Percentiles rank a stretch among this genome's conserved stretches.
Conservation (phyloP, 2,329 filamentous ascomycete species). For the Eurotiales sp. region DNA sequence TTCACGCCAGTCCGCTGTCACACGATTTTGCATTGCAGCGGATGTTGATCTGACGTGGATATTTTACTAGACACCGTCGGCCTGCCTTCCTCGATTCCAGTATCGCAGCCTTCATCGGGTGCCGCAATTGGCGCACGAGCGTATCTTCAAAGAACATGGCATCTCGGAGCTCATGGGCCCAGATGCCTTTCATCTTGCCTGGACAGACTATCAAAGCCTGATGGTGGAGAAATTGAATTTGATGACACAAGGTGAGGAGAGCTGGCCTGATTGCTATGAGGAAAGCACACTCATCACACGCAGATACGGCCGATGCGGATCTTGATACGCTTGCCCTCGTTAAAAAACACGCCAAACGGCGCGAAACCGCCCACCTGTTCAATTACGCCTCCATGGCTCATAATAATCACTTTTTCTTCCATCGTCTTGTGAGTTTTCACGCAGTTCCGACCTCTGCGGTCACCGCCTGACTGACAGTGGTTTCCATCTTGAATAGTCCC, state of each 20-base stretch:
- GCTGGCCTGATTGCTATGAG: too few relatives aligned
- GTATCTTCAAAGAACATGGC: conserved; percentile 47
- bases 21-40: too few relatives aligned
- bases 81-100: conserved; percentile 35
- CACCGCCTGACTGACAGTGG: too few relatives aligned
- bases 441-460: background rate
- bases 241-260: conserved; percentile 63
- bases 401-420: conserved; percentile 69
- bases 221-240: conserved; percentile 73
- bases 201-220: conserved; percentile 74
- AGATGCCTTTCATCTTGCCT: conserved; percentile 70
- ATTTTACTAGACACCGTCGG: conserved; percentile 28
- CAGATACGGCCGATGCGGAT: conserved; percentile 63
- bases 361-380: conserved; percentile 74
- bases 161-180: conserved; percentile 69
- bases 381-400: conserved; percentile 95
- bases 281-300: background rate
- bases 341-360: conserved; percentile 73
- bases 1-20: too few relatives aligned
- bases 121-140: conserved; percentile 48
- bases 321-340: conserved; percentile 64
- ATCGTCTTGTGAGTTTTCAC: conserved; percentile 37
- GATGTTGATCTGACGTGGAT: conserved; percentile 6
- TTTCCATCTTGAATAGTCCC: conserved; percentile 25
- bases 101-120: conserved; percentile 42